phyloP scores from a whole-genome alignment of 306 rosid species.

The Fragaria nilgerrensis region DNA sequence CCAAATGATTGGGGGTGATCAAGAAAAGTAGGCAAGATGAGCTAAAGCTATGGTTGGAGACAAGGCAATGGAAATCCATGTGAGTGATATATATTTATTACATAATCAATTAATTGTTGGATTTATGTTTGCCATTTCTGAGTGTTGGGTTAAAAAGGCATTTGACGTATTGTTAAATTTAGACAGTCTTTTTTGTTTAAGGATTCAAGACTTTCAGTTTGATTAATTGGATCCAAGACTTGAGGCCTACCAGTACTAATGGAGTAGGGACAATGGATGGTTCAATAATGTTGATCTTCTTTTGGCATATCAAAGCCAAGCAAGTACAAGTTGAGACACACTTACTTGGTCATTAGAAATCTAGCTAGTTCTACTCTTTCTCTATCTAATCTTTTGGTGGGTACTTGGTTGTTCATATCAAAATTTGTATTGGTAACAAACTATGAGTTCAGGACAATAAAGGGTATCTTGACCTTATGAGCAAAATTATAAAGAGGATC shows the following conservation, averaged over 20 bases:
- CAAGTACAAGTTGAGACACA: not conserved
- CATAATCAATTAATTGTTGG: slow-evolving; percentile 8
- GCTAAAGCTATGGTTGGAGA: not conserved
- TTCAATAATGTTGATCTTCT: slow-evolving; percentile 9
- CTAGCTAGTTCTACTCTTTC: not conserved
- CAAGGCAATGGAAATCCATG: slow-evolving; percentile 4
- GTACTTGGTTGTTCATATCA: not conserved
- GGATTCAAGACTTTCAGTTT: slow-evolving; percentile 1
- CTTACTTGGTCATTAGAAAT: not conserved
- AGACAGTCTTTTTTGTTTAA: slow-evolving; percentile 11
- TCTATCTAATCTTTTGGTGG: not conserved
- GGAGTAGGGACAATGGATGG: not conserved
- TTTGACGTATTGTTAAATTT: slow-evolving; percentile 8
- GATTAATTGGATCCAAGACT: slow-evolving; percentile 9
- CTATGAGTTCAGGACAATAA: not conserved
- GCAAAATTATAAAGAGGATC: not conserved
- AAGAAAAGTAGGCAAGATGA: not conserved
- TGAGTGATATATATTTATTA: not conserved
- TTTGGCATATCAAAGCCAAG: not conserved
- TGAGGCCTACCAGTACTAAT: not conserved
- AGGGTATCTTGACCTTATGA: not conserved
- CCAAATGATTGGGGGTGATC: not conserved
- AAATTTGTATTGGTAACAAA: not conserved
- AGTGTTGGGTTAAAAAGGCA: not conserved
- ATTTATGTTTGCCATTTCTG: not conserved